Base-by-base conservation (phyloP, 352 stramenopile genomes). In the Thraustochytrium sp. region DNA sequence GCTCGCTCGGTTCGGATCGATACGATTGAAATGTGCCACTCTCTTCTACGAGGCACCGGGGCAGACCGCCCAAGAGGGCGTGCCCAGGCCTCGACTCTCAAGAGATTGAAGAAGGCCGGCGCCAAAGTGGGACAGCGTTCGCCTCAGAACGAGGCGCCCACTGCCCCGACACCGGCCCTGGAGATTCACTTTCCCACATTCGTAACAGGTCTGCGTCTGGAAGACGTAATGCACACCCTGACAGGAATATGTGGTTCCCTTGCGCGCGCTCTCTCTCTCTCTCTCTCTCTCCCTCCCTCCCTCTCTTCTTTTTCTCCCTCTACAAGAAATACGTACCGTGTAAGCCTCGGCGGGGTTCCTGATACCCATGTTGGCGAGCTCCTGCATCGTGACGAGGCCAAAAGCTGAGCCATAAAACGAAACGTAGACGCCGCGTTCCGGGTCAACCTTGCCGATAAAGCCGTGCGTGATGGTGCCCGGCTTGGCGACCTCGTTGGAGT, bases 181-280 rank as follows among this genome's bases (percentile, higher is more conserved):
- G 42, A 55, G 26, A 62, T 63, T 64, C 38, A 34, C 1, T 80
- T 18, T 80, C 31, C 68, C 68, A 80, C 68, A 46, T 53, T 46
- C 68, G 68, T 80, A 80, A 80, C 68, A 80, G 68, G 76, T 34
- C 13, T 31, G 68, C 53, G 46, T 11, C 44, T 55, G 9, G 31
- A 51, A 72, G 11, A 55, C 5, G 16, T 51, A 18, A 18, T 31
- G 68, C 68, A 31, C 48, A 72, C 34, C 68, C 68, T 80, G 68
- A 80, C 68, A 55, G 53, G 68, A 72, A 29, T 37, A 77, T 65
- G 68, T 80, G 68, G 65, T n/a, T n/a, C n/a, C 5, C 5, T 38
- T 63, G 54, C 26, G 54, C 26, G 18, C 18, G 5, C 36, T 63
- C 54, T 21, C 54, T 21, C 54, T 13, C 18, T 13, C 54, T 5